Base-by-base conservation (phyloP, 768 basidiomycete species). In the Thelephora aurantiotincta region DNA sequence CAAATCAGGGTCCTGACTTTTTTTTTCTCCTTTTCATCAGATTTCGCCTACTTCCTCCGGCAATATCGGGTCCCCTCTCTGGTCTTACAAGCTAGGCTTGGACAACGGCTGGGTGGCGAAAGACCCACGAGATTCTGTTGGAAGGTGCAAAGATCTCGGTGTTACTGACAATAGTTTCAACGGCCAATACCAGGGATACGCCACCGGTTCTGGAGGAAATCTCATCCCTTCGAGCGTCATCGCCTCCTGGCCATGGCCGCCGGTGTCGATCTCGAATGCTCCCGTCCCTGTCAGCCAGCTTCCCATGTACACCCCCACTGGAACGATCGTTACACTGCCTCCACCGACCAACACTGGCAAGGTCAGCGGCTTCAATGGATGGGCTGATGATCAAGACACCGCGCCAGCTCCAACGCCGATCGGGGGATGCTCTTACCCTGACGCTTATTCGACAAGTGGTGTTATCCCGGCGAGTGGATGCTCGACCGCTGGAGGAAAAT, bases 51-150 rank as follows among this genome's bases (percentile, higher is more conserved):
- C 70, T 16, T 57, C 66, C 12, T 63, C 69, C 33, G 70, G 70
- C 48, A 65, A 54, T 3, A 67, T 77, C 6, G 63, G 69, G 50
- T 58, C 72, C 9, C 77, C 79, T 2, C 67, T 78, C 44, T 85
- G 82, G 82, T 77, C 76, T 26, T 83, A 82, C 67, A 64, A 75
- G 57, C 74, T 80, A 60, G 71, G 75, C 9, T 75, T 89, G 44
- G 65, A 74, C 50, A 66, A 82, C 47, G 87, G 87, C 23, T 88
- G 80, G 77, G 77, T 88, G 45, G 83, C 87, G 14, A 57, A 63
- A 1, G 80, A 90, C 68, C 86, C 86, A 14, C 68, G 84, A 37
- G 59, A 54, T 9, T 73, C 78, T 30, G 50, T 65, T 14, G 87
- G 90, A 58, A 61, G 69, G 41, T 94, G 90, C 60, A 66, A 55